Base-by-base conservation (phyloP, 371 early-diverging fungal genomes). In the Actinomucor elegans region DNA sequence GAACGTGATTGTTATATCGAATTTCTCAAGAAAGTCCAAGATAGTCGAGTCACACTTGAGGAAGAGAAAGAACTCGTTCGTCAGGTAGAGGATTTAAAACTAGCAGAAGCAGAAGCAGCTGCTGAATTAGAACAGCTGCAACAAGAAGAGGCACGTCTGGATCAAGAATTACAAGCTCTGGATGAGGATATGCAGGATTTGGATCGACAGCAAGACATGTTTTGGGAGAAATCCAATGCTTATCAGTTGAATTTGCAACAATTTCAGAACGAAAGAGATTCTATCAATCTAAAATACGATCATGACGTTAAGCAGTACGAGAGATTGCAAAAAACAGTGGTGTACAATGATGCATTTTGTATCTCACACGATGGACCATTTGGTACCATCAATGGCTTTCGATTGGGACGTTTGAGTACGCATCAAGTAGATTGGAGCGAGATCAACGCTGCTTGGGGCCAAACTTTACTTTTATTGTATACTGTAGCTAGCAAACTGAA, bases 401-500 rank as follows among this genome's bases (percentile, higher is more conserved):
- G 98, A 11, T 68, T 97, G 34, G 98, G 98, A 11, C 81, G 94
- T 24, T 70, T 94, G 5, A 85, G 88, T 4, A 73, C 77, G 1
- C 84, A 90, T 57, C 84, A 79, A 26, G 91, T 96, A 21, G 94
- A 93, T 31, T 98, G 98, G 98, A 80, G 71, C 21, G 98, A 98
- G 71, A 94, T 98, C 50, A 98, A 98, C 71, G 96, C 98, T 1
- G 98, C 94, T 0, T 89, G 94, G 91, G 98, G 97, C 4, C 96
- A 96, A 56, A 85, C 93, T 0, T 52, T 93, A 20, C 69, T 97
- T 21, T 66, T 96, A 46, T 61, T 98, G 14, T 92, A 94, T 61
- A 92, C 94, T 0, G 82, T 96, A 6, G 93, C 95, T 11, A 86
- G 81, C 59, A 88, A 89, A 57, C 80, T 95, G 21, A 82, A 83